Conservation (phyloP, 148 eudicot species). For the Beta vulgaris region DNA sequence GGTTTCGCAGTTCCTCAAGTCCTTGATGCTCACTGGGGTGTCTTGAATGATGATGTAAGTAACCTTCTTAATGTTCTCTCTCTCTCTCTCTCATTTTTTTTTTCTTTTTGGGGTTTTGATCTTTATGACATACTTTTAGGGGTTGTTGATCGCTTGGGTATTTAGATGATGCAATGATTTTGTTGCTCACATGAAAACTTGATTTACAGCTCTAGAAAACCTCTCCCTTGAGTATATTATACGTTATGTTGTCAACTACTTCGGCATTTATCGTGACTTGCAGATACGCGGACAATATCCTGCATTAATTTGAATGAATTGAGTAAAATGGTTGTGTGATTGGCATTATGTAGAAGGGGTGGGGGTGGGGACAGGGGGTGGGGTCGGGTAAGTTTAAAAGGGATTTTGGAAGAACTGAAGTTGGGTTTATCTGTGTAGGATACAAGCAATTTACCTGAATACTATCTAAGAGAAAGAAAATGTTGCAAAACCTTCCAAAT, state of each 20-base stretch:
- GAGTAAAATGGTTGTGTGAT: not conserved
- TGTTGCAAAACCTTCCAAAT: not conserved
- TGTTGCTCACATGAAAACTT: not conserved
- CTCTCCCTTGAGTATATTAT: not conserved
- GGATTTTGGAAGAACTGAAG: not conserved
- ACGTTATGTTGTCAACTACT: not conserved
- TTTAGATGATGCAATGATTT: not conserved
- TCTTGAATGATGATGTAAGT: constrained; percentile 80
- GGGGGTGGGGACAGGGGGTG: no score
- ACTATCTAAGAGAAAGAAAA: not conserved
- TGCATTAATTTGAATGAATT: not conserved
- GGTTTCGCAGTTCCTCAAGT: constrained; percentile 33
- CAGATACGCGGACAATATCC: not conserved
- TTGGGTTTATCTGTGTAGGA: not conserved
- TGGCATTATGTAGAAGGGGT: not conserved
- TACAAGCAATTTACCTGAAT: not conserved
- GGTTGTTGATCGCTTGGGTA: not conserved
- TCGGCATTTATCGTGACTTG: not conserved
- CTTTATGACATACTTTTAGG: not conserved
- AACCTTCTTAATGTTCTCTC: no score
- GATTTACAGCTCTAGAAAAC: not conserved
- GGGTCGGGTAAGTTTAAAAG: no score
- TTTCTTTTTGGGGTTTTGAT: no score
- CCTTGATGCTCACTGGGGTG: constrained; percentile 77
- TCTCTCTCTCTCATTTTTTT: no score